These are phyloP conservation scores for Leccinum griseonigrum DNA, from an alignment of 1,284 basidiomycete species.

Conservation along the genomic window DNA sequence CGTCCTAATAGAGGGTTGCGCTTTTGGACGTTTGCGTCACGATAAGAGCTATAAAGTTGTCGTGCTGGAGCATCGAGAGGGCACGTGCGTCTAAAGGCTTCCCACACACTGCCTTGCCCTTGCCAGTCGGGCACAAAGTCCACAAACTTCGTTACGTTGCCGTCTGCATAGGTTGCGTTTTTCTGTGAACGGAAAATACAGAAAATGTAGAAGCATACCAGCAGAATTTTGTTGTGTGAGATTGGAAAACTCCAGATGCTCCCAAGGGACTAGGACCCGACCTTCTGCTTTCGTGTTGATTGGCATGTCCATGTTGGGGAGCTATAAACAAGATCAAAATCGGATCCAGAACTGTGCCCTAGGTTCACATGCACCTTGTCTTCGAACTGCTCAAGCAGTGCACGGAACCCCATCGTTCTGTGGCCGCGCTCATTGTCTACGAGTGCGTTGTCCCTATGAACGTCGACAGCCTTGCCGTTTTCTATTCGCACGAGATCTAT, in stretches of 20 bases:
- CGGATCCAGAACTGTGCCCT: not conserved
- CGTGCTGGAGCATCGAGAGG: constrained; percentile 77
- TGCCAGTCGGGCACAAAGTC: constrained; percentile 84
- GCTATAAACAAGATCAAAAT: constrained; percentile 39
- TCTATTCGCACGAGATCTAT: constrained; percentile 83
- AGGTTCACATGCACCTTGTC: constrained; percentile 45
- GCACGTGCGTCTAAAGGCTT: constrained; percentile 88
- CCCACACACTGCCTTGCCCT: constrained; percentile 85
- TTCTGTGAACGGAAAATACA: constrained; percentile 3
- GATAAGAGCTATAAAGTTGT: constrained; percentile 76
- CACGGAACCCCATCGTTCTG: constrained; percentile 72
- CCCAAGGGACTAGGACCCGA: constrained; percentile 88
- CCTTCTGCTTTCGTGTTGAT: constrained; percentile 92
- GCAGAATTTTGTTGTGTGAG: constrained; percentile 56
- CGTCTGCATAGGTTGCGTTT: constrained; percentile 39
- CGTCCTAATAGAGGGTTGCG: constrained; percentile 18
- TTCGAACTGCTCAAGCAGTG: constrained; percentile 73
- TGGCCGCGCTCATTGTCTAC: constrained; percentile 70
- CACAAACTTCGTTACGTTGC: constrained; percentile 59
- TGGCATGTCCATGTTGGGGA: constrained; percentile 90
- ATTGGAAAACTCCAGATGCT: constrained; percentile 68
- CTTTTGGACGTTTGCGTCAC: constrained; percentile 26
- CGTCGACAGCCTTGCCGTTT: constrained; percentile 59
- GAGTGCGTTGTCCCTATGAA: constrained; percentile 60
- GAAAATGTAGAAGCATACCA: constrained; percentile 33